A percentile compares a stretch with the other conserved stretches of the same genome.
Evolutionary conservation across 306 rosid species (phyloP).

Genomic region (Pachyrhizus erosus): DNA sequence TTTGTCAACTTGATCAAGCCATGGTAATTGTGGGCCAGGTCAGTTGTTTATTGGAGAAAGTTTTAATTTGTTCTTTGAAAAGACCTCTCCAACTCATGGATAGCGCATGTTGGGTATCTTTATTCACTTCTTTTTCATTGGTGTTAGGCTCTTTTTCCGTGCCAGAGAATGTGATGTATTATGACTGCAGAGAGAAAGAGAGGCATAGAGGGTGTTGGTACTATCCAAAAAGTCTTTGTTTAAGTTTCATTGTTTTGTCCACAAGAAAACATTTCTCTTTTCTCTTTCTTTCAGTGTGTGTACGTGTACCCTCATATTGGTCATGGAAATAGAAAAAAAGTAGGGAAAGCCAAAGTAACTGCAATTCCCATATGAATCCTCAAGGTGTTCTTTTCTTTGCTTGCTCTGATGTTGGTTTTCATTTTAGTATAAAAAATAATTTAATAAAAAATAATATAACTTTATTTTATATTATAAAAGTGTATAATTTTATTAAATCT

Average conservation of each 20-base stretch:
- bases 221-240: conserved; percentile 52
- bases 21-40: conserved; percentile 16
- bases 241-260: conserved; percentile 60
- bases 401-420: too few species aligned
- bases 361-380: conserved; percentile 85
- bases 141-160: conserved; percentile 43
- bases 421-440: too few species aligned
- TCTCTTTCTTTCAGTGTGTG: conserved; percentile 24
- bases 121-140: conserved; percentile 38
- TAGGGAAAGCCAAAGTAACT: conserved; percentile 58
- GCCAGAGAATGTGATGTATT: conserved; percentile 56
- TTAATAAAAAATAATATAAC: too few species aligned
- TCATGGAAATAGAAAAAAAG: conserved; percentile 58
- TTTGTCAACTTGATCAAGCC: conserved; percentile 42
- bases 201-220: conserved; percentile 40
- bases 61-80: conserved; percentile 39
- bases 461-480: too few species aligned
- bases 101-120: conserved; percentile 57
- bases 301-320: conserved; percentile 36
- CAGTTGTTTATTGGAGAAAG: conserved; percentile 43
- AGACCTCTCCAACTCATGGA: conserved; percentile 53
- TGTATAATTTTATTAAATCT: too few species aligned
- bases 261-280: conserved; percentile 58
- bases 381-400: conserved; percentile 59
- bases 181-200: conserved; percentile 42